These are phyloP conservation scores for Ganoderma resinaceum DNA, from an alignment of 1,284 basidiomycete genomes.

Conservation along the genomic window DNA sequence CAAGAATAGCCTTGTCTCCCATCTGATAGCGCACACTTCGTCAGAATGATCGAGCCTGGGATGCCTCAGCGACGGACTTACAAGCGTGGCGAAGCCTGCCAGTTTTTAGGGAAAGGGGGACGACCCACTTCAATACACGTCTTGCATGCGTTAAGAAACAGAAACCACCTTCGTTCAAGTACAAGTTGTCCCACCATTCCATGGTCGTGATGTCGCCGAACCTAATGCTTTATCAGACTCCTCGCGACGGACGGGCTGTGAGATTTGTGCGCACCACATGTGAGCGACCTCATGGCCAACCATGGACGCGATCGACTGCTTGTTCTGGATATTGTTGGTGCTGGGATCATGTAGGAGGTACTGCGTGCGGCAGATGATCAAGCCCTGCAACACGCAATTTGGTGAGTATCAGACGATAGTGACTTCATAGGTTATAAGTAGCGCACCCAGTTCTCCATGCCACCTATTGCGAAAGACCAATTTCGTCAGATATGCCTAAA, in stretches of 20 bases:
- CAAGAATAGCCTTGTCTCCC: constrained; percentile 91
- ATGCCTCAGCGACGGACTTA: constrained; percentile 40
- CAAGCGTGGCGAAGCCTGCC: constrained; percentile 81
- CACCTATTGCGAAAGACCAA: constrained; percentile 49
- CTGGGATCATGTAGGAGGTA: constrained; percentile 85
- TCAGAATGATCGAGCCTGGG: neutral
- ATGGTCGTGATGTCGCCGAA: constrained; percentile 93
- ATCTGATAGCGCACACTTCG: constrained; percentile 53
- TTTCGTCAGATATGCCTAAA: neutral
- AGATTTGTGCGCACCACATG: constrained; percentile 70
- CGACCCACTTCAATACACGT: neutral
- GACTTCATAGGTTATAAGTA: neutral
- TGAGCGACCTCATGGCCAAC: constrained; percentile 88
- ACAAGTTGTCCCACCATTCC: constrained; percentile 94
- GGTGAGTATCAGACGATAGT: too few relatives aligned
- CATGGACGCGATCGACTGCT: constrained; percentile 80
- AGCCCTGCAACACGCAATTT: constrained; percentile 52
- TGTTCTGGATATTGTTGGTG: constrained; percentile 75
- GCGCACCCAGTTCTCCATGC: constrained; percentile 89
- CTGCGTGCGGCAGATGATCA: constrained; percentile 90
- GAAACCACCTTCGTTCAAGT: constrained; percentile 71
- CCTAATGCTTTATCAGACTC: constrained; percentile 44
- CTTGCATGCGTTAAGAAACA: too few relatives aligned
- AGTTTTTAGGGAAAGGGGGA: too few relatives aligned
- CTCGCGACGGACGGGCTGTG: neutral